phyloP scores from a whole-genome alignment of 257 asterid species.

The Fraxinus pennsylvanica region DNA sequence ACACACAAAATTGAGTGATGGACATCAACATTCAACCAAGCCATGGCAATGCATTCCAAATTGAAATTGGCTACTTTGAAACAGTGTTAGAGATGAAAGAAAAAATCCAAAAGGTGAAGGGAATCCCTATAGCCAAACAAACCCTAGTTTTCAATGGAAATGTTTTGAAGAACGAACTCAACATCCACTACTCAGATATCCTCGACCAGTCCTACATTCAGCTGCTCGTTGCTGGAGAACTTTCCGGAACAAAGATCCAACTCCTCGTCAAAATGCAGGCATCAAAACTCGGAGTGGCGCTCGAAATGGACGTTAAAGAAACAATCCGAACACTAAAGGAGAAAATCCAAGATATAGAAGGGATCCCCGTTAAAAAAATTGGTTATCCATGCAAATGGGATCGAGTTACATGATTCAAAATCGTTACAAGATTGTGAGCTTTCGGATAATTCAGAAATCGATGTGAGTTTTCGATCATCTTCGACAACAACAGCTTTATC shows the following conservation, averaged over 20 bases:
- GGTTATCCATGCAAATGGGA: slow-evolving; percentile 39
- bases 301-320: slow-evolving; percentile 42
- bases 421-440: slow-evolving; percentile 38
- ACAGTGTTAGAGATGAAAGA: slow-evolving; percentile 66
- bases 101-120: slow-evolving; percentile 44
- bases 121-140: slow-evolving; percentile 56
- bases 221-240: slow-evolving; percentile 26
- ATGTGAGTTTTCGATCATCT: slow-evolving; percentile 31
- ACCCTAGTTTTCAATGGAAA: slow-evolving; percentile 55
- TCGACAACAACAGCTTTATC: slow-evolving; percentile 21
- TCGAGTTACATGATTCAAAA: slow-evolving; percentile 44
- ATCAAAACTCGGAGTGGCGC: slow-evolving; percentile 20
- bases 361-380: slow-evolving; percentile 22
- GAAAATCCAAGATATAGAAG: slow-evolving; percentile 46
- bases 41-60: slow-evolving; percentile 41
- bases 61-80: slow-evolving; percentile 70
- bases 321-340: slow-evolving; percentile 47
- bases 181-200: slow-evolving; percentile 51
- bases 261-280: slow-evolving; percentile 45
- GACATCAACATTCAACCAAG: slow-evolving; percentile 53
- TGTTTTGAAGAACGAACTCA: slow-evolving; percentile 51
- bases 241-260: slow-evolving; percentile 28
- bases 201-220: slow-evolving; percentile 54
- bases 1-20: slow-evolving; percentile 31
- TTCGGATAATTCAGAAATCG: slow-evolving; percentile 38